Base-by-base conservation (phyloP, 2,329 filamentous ascomycete species). In the Claviceps sp. region DNA sequence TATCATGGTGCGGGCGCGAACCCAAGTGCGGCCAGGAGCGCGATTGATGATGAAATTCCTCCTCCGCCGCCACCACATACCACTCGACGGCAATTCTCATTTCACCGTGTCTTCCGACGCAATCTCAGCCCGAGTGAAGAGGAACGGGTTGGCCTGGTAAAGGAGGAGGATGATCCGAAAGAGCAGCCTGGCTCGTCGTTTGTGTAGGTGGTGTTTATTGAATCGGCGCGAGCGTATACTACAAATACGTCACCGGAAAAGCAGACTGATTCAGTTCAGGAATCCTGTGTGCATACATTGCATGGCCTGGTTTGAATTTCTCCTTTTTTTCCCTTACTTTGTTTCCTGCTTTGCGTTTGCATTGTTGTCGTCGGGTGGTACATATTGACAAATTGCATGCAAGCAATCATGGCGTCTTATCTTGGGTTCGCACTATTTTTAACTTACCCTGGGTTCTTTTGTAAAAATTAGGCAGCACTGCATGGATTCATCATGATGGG, bases 31-130 rank as follows among this genome's bases (percentile, higher is more conserved):
- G 65, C 2, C 26, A 16, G 22, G 22, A 65, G 70, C 72, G 2
- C 70, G 67, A 47, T 70, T 72, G 2, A 34, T 34, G 70, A 66
- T 42, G 13, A 22, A 13, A 65, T 34, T 11, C 19, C 19, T 13
- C 42, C 42, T 1, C 75, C 78, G 3, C 82, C 83, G 1, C 82
- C 82, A 4, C 81, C 76, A 3, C 79, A 77, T 51, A 71, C 72
- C 34, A 80, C 85, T 11, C 78, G 73, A 57, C 78, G 91, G 55
- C 88, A 95, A 63, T 98, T 97, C 69, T 94, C 87, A 17, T 97
- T 97, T 73, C 85, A 90, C 57, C 89, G 86, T 58, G 81, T 95
- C 50, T 93, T 96, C 67, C 60, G 64, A 51, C 65, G 64, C 39
- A 62, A 61, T 19, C 56, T 61, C 38, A 73, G 73, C 45, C 79